Evolutionary conservation across 2,329 filamentous ascomycete species (phyloP).

Genomic region (Pseudogymnoascus sp.): DNA sequence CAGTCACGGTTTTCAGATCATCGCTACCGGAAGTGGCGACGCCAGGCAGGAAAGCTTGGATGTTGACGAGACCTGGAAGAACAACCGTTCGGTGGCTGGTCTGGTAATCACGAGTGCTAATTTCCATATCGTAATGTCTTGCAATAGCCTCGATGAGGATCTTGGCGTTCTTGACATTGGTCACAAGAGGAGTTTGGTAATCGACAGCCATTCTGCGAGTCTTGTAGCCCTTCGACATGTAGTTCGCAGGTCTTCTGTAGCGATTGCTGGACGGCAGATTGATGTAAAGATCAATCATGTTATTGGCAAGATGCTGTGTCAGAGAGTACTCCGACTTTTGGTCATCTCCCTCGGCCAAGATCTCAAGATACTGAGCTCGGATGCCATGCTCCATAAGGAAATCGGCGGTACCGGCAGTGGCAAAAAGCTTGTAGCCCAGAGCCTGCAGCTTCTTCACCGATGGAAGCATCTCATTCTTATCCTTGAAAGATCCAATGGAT

Average conservation of each 20-base stretch:
- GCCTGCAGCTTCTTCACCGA: constrained; percentile 84
- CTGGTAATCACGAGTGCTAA: constrained; percentile 82
- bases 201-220: constrained; percentile 94
- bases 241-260: constrained; percentile 92
- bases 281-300: constrained; percentile 97
- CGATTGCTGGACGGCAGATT: constrained; percentile 98
- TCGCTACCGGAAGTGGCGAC: constrained; percentile 56
- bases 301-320: constrained; percentile 93
- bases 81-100: constrained; percentile 74
- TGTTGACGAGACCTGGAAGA: constrained; percentile 69
- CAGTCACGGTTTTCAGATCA: constrained; percentile 64
- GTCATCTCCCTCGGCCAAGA: constrained; percentile 70
- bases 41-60: constrained; percentile 73
- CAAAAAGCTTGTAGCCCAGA: constrained; percentile 91
- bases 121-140: constrained; percentile 76
- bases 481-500: constrained; percentile 95
- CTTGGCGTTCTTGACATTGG: constrained; percentile 99
- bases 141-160: constrained; percentile 91
- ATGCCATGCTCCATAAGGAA: constrained; percentile 91
- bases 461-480: constrained; percentile 95
- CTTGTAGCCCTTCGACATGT: constrained; percentile 96
- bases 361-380: constrained; percentile 87
- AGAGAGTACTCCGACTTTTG: constrained; percentile 95
- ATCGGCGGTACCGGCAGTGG: constrained; percentile 92
- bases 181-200: constrained; percentile 92